Evolutionary conservation across 2,329 filamentous ascomycete species (phyloP).

Genomic region (Fusarium sp.): DNA sequence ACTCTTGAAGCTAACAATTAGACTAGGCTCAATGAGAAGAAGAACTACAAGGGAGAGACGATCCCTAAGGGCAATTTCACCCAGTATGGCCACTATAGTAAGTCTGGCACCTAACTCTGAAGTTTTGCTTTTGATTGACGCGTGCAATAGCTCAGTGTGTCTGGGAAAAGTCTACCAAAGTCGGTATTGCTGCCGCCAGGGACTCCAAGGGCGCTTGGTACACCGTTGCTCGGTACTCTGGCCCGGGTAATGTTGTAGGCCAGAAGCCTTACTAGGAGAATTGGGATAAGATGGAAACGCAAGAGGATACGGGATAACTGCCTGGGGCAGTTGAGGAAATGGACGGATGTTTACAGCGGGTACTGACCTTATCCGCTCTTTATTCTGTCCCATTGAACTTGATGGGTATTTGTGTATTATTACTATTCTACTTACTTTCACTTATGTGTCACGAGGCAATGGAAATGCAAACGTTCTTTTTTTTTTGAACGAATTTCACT

Average conservation of each 20-base stretch:
- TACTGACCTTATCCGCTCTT: conserved; percentile 31
- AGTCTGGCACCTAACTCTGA: background rate
- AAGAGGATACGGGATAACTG: background rate
- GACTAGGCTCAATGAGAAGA: conserved; percentile 35
- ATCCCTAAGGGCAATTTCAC: conserved; percentile 45
- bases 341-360: background rate
- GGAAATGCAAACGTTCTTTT: background rate
- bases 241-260: conserved; percentile 51
- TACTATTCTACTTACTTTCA: conserved; percentile 19
- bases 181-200: conserved; percentile 51
- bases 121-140: background rate
- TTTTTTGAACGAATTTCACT: background rate
- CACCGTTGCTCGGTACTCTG: conserved; percentile 53
- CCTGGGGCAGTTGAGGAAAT: background rate
- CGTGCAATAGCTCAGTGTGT: conserved; percentile 46
- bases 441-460: conserved; percentile 18
- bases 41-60: conserved; percentile 36
- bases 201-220: conserved; percentile 50
- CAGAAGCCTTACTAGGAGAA: conserved; percentile 47
- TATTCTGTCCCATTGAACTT: background rate
- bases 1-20: rapidly evolving
- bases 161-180: conserved; percentile 51
- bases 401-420: conserved; percentile 20
- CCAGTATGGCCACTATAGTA: conserved; percentile 50
- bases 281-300: rapidly evolving